Percentiles rank a stretch among this genome's conserved stretches.
These are phyloP conservation scores for Candida stauntonica DNA, from an alignment of 805 yeast genomes.

Conservation along the genomic window DNA sequence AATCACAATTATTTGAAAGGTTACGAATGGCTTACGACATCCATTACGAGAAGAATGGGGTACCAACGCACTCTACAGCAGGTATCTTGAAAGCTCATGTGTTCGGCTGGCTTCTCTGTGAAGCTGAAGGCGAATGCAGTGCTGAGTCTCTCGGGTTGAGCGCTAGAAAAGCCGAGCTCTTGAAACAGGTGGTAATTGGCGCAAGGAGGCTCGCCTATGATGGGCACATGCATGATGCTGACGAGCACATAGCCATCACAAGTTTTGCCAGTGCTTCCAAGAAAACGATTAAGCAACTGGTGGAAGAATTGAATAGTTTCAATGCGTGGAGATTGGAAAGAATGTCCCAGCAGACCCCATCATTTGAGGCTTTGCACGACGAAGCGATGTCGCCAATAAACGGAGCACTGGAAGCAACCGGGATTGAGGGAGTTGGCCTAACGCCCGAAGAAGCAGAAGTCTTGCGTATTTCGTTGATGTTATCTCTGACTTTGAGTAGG, in stretches of 20 bases:
- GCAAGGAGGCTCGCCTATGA: no score
- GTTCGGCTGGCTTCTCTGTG: neutral
- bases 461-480: neutral
- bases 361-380: no score
- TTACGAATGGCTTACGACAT: neutral
- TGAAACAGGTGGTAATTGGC: neutral
- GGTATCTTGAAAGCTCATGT: neutral
- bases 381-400: no score
- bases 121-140: neutral
- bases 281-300: neutral
- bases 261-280: neutral
- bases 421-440: no score
- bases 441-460: neutral
- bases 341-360: neutral
- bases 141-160: neutral
- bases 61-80: neutral
- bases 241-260: neutral
- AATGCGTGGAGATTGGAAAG: neutral
- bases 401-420: no score
- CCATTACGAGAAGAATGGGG: neutral
- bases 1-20: neutral
- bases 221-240: neutral
- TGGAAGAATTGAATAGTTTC: neutral
- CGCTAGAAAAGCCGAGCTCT: neutral
- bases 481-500: neutral